phyloP scores from a whole-genome alignment of 805 yeast genomes.

The Suhomyces kilbournensis region DNA sequence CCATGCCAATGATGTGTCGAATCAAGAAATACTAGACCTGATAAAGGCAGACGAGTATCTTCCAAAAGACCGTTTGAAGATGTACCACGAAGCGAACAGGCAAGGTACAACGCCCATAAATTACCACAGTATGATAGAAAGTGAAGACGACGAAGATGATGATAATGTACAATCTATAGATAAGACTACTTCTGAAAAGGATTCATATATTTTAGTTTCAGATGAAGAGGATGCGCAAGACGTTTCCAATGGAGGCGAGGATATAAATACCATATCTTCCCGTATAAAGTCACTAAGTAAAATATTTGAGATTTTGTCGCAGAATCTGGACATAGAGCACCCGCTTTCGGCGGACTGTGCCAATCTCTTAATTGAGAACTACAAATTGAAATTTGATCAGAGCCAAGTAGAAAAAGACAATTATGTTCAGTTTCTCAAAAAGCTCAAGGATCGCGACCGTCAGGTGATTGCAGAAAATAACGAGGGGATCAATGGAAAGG shows the following conservation, averaged over 20 bases:
- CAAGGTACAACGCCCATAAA: constrained; percentile 21
- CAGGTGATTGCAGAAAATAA: constrained; percentile 9
- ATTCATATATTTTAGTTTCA: constrained; percentile 12
- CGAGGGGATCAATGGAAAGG: constrained; percentile 1
- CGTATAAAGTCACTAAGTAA: constrained; percentile 54
- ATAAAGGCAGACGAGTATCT: constrained; percentile 32
- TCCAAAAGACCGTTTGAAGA: constrained; percentile 36
- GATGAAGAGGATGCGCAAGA: constrained; percentile 5
- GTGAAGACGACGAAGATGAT: constrained; percentile 18
- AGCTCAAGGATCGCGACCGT: constrained; percentile 44
- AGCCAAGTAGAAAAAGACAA: constrained; percentile 74
- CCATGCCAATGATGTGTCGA: constrained; percentile 10
- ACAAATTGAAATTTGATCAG: constrained; percentile 69
- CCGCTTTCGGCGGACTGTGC: constrained; percentile 92
- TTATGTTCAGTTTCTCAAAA: constrained; percentile 69
- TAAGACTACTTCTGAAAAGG: constrained; percentile 10
- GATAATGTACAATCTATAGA: constrained; percentile 17
- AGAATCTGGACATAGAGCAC: constrained; percentile 67
- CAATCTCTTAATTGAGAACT: constrained; percentile 55
- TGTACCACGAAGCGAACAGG: constrained; percentile 30
- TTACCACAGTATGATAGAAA: constrained; percentile 29
- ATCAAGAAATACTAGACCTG: constrained; percentile 15
- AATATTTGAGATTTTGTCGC: constrained; percentile 68
- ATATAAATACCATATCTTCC: constrained; percentile 38
- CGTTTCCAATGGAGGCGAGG: constrained; percentile 6